Evolutionary conservation across 164 flowering plant genomes (phyloP), one percentile per base, ranked within the genome.

Genomic region (Aristolochia contorta): DNA sequence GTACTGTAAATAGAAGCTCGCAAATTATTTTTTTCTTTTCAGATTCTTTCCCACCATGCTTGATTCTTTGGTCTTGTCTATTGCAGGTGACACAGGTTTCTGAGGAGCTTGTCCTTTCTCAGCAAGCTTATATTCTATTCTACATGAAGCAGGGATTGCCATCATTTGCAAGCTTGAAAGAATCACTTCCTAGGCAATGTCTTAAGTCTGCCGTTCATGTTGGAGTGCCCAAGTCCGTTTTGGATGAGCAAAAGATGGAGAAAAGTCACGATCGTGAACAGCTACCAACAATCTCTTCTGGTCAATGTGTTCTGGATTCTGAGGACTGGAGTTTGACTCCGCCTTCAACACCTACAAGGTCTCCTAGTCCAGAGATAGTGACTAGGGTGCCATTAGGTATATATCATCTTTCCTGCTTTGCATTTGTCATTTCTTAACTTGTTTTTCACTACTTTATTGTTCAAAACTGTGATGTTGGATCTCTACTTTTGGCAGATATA

Each of bases 71-170:
- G n/a, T 63, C 3, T n/a, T 25, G 4, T 25, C 10, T 33, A 24
- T n/a, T 67, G 43, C 47, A 71, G 76, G 74, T 69, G 14, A 30
- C 6, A 8, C 54, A 22, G 16, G 70, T 67, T 47, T 20, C 61
- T 19, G 67, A 71, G 72, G 78, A 77, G 12, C 21, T 0, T 53
- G 99, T 83, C 30, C 74, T 93, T 22, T 58, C 76, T 54, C 83
- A 85, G 64, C 82, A 80, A 48, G 97, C 97, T 9, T 90, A 90
- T 68, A 86, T 93, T 57, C 72, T 93, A 49, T 91, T 90, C 72
- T 93, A 93, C 71, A 78, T 84, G 32, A 85, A 69, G 74, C 71
- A 80, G 57, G 95, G 80, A 18, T 77, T 88, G 10, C 79, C 91
- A 6, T 90, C 92, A 91, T 79, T 80, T 74, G 81, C 91, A 50